Percentiles rank a stretch among this genome's conserved stretches.
These are phyloP conservation scores for Candida stauntonica DNA, from an alignment of 805 yeast genomes.

Conservation along the genomic window DNA sequence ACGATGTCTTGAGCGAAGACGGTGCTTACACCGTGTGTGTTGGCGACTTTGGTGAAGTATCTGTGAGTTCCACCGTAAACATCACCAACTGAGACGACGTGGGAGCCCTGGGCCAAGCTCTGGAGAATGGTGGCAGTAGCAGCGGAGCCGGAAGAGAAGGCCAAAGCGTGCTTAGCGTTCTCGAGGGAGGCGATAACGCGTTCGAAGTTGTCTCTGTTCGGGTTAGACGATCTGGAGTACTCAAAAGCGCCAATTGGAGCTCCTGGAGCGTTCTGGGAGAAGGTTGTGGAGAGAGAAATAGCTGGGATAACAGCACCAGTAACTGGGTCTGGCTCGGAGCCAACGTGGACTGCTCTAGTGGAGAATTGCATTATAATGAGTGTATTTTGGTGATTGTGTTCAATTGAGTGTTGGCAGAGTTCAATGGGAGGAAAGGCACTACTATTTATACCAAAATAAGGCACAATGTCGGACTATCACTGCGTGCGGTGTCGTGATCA, in stretches of 20 bases:
- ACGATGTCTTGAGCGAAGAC: slow-evolving; percentile 63
- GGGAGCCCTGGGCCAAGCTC: slow-evolving; percentile 65
- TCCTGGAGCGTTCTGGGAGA: slow-evolving; percentile 75
- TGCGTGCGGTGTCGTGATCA: neutral
- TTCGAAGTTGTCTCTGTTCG: slow-evolving; percentile 81
- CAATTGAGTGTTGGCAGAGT: too few species aligned
- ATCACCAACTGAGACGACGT: slow-evolving; percentile 76
- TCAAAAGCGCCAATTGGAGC: slow-evolving; percentile 76
- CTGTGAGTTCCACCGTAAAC: slow-evolving; percentile 92
- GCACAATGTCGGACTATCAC: neutral
- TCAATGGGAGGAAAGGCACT: neutral
- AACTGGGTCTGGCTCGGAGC: slow-evolving; percentile 61
- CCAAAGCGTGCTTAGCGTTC: slow-evolving; percentile 69
- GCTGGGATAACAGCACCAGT: slow-evolving; percentile 90
- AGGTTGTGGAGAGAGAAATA: slow-evolving; percentile 78
- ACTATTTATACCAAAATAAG: neutral
- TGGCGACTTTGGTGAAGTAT: slow-evolving; percentile 82
- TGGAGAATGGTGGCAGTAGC: slow-evolving; percentile 75
- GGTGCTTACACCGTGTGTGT: slow-evolving; percentile 68
- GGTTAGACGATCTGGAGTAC: slow-evolving; percentile 82
- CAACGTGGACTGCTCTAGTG: slow-evolving; percentile 82
- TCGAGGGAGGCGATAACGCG: slow-evolving; percentile 75
- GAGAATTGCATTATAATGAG: slow-evolving; percentile 44
- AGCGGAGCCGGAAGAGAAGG: slow-evolving; percentile 84
- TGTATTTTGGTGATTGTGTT: neutral